Conservation (phyloP, 2,329 filamentous ascomycete species). For the Dothideomycetes sp. region DNA sequence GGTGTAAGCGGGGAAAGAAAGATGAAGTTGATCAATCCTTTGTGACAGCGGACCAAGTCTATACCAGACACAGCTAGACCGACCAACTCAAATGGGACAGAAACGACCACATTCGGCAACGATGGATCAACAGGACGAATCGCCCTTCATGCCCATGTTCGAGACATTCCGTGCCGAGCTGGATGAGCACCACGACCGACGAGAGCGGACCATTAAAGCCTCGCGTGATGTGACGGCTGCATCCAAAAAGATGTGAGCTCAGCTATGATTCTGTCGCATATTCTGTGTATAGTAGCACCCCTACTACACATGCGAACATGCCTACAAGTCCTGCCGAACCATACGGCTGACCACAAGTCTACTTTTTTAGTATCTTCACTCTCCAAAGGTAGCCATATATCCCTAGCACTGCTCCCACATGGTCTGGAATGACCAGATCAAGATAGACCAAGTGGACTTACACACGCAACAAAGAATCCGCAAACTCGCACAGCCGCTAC, state of each 20-base stretch:
- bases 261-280: not conserved
- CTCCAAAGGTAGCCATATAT: slow-evolving; percentile 69
- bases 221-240: slow-evolving; percentile 85
- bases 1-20: too few relatives aligned
- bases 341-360: slow-evolving; percentile 13
- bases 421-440: too few relatives aligned
- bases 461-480: slow-evolving; percentile 44
- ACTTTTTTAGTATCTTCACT: slow-evolving; percentile 57
- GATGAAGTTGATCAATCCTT: too few relatives aligned
- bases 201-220: slow-evolving; percentile 81
- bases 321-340: not conserved
- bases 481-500: slow-evolving; percentile 47
- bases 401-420: slow-evolving; percentile 4
- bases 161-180: slow-evolving; percentile 75
- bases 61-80: too few relatives aligned
- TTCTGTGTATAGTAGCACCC: too few relatives aligned
- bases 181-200: slow-evolving; percentile 87
- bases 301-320: too few relatives aligned
- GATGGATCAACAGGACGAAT: slow-evolving; percentile 15
- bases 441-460: not conserved
- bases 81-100: slow-evolving; percentile 10
- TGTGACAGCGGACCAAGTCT: too few relatives aligned
- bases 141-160: slow-evolving; percentile 59
- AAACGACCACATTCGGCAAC: slow-evolving; percentile 11
- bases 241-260: slow-evolving; percentile 85